Conservation (phyloP, 2,329 filamentous ascomycete species). For the Scorias spongiosa region DNA sequence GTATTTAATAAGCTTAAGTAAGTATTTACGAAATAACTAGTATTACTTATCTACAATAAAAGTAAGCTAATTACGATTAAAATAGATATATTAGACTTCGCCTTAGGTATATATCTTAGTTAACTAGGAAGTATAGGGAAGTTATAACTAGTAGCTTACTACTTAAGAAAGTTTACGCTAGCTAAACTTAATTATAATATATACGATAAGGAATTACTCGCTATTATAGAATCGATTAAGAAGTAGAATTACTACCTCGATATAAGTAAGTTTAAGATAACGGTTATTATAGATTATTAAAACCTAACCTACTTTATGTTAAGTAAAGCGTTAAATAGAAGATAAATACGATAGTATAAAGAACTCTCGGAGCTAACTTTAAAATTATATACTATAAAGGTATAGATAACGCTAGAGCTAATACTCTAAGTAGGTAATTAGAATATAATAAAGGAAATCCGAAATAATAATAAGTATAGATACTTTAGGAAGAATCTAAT, state of each 20-base stretch:
- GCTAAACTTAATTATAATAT: slow-evolving; percentile 4
- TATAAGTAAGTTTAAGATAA: neutral
- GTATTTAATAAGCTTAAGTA: slow-evolving; percentile 1
- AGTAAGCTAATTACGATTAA: neutral
- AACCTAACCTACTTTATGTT: neutral
- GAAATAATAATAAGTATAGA: neutral
- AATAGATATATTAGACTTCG: neutral
- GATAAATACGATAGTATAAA: neutral
- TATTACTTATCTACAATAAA: neutral
- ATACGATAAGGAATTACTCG: neutral
- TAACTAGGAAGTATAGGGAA: slow-evolving; percentile 1
- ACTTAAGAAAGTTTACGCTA: slow-evolving; percentile 6
- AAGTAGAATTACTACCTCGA: neutral
- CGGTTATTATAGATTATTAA: neutral
- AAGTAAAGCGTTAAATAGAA: neutral
- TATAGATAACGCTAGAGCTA: neutral
- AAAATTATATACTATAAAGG: neutral
- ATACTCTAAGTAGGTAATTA: neutral
- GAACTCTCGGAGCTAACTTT: neutral
- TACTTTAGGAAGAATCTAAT: neutral
- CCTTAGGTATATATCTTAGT: slow-evolving; percentile 1
- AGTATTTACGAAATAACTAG: neutral
- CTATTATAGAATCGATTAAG: neutral
- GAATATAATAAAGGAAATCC: neutral
- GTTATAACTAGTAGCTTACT: slow-evolving; percentile 6